A percentile compares a stretch with the other conserved stretches of the same genome.
These are phyloP conservation scores for Ustulina deusta DNA, from an alignment of 2,329 filamentous ascomycete species.

Conservation along the genomic window DNA sequence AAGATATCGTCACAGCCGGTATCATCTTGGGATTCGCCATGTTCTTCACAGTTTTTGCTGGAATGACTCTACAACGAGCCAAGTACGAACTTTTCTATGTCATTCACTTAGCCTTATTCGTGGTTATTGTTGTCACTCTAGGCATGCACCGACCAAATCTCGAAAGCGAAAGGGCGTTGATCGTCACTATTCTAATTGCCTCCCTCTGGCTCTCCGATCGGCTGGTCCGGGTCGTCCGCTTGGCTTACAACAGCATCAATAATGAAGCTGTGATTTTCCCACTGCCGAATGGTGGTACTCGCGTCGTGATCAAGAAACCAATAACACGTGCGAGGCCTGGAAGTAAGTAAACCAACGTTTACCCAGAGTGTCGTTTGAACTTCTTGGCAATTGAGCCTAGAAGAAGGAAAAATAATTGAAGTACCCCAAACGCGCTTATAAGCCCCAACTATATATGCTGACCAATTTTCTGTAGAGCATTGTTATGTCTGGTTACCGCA, in stretches of 20 bases:
- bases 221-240: slow-evolving; percentile 53
- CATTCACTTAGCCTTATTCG: slow-evolving; percentile 57
- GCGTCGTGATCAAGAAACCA: slow-evolving; percentile 62
- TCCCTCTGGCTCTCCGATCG: slow-evolving; percentile 60
- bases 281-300: slow-evolving; percentile 59
- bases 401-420: not conserved
- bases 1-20: slow-evolving; percentile 51
- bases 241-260: slow-evolving; percentile 54
- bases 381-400: not conserved
- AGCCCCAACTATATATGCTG: not conserved
- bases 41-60: slow-evolving; percentile 53
- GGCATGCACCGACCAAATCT: slow-evolving; percentile 59
- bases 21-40: slow-evolving; percentile 55
- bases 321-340: slow-evolving; percentile 61
- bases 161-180: slow-evolving; percentile 51
- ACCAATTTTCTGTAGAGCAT: slow-evolving; percentile 55
- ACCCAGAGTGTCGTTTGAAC: not conserved
- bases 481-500: slow-evolving; percentile 73
- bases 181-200: slow-evolving; percentile 55
- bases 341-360: slow-evolving; percentile 43
- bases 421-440: not conserved
- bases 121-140: slow-evolving; percentile 56
- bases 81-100: slow-evolving; percentile 63
- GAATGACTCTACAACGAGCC: slow-evolving; percentile 51
- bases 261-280: slow-evolving; percentile 58